Base-by-base conservation (phyloP, 176 grass and related monocot species). In the Carex pumila region DNA sequence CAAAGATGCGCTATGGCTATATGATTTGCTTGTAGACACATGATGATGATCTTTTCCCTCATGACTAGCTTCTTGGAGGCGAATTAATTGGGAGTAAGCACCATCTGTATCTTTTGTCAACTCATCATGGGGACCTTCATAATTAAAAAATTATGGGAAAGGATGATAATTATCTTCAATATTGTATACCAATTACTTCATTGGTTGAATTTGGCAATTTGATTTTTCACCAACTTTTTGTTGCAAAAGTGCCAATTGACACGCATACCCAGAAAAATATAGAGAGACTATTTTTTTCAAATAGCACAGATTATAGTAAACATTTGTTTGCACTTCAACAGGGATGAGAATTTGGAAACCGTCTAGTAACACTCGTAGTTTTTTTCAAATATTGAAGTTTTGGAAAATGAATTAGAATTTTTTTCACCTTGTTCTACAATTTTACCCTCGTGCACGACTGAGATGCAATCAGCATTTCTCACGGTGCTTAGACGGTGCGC, bases 401-500 rank as follows among this genome's bases (percentile, higher is more conserved):
- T 22, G 30, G 29, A 18, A 47, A 45, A 64, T 45, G 10, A 12
- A 87, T 69, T 79, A 73, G 14, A 3, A 43, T 8, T 71, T 76
- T 57, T 54, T 78, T 69, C 37, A 94, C 92, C 92, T 94, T 94
- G 90, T 82, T 97, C 94, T 0, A 92, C 87, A 82, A 97, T 92
- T 82, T 92, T 91, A 32, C 94, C 92, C 83, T 92, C 67, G 17
- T 50, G 87, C 79, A 97, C 76, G 5, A 97, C 92, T 43, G 88
- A 86, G 60, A 94, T 97, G 62, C 78, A 87, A 63, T 94, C 88
- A 80, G 91, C 92, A 89, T 92, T 89, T 81, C 90, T 90, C 83
- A 94, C 80, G 19, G 94, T 97, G 70, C 92, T 94, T 82, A 97
- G 81, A 19, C 94, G 92, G 86, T 97, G 94, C 30, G 94, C 92